Conservation (phyloP, 116 monocot species). For the Zostera marina region DNA sequence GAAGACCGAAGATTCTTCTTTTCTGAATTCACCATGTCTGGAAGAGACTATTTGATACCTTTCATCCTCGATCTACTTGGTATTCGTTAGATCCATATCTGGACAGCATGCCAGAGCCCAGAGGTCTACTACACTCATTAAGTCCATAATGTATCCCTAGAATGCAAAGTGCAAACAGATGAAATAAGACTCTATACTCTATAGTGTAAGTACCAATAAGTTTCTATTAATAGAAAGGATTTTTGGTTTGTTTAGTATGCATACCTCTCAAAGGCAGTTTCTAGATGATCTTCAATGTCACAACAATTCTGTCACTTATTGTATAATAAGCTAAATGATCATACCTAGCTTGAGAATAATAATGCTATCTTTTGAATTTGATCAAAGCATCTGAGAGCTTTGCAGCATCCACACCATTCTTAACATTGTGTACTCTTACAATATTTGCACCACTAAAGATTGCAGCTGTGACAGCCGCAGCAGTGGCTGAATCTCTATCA, state of each 20-base stretch:
- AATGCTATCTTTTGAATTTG: constrained; percentile 7
- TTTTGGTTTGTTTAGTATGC: neutral
- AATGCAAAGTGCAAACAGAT: constrained; percentile 46
- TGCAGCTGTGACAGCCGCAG: constrained; percentile 49
- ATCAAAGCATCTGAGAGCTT: constrained; percentile 72
- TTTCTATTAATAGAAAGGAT: too few species aligned
- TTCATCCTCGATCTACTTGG: constrained; percentile 71
- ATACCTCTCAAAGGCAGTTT: constrained; percentile 39
- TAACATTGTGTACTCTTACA: constrained; percentile 73
- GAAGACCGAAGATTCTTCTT: constrained; percentile 42
- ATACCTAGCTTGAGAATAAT: constrained; percentile 52
- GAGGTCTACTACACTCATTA: constrained; percentile 50
- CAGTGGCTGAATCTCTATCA: constrained; percentile 77
- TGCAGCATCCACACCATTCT: constrained; percentile 51
- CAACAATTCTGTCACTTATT: constrained; percentile 63
- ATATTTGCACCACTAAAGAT: constrained; percentile 75
- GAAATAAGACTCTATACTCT: constrained; percentile 19
- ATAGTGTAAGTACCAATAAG: neutral
- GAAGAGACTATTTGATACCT: constrained; percentile 63
- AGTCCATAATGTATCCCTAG: constrained; percentile 54
- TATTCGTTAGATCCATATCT: constrained; percentile 72
- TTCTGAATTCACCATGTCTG: constrained; percentile 36
- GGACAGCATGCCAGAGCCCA: constrained; percentile 72
- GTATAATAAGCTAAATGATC: constrained; percentile 51
- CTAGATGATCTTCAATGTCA: constrained; percentile 71